These are phyloP conservation scores for Kodamaea hsintzibuensis DNA, from an alignment of 805 yeast species.

Conservation along the genomic window DNA sequence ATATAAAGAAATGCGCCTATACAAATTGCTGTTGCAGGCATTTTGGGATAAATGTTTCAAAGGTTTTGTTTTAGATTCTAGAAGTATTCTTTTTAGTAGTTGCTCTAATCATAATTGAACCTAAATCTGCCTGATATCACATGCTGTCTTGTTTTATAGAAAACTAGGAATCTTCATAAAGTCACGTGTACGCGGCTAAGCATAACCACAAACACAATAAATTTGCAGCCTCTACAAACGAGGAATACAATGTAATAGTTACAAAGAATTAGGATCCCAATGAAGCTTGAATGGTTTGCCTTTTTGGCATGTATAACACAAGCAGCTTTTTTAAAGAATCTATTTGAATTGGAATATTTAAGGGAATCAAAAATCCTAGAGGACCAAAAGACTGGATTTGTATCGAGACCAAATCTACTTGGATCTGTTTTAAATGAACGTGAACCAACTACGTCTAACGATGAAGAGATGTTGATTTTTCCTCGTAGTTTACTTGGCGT, in stretches of 20 bases:
- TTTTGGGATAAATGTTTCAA: too few species aligned
- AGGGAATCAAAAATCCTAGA: not conserved
- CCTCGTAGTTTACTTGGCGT: constrained; percentile 25
- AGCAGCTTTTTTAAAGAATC: not conserved
- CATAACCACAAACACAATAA: not conserved
- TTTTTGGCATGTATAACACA: not conserved
- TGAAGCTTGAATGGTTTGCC: not conserved
- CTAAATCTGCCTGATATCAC: too few species aligned
- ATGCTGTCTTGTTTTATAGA: too few species aligned
- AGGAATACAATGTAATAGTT: not conserved
- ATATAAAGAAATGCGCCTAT: not conserved
- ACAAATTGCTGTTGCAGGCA: not conserved
- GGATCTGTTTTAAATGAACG: not conserved
- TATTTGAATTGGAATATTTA: not conserved
- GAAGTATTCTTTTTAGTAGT: too few species aligned
- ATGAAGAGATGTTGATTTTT: constrained; percentile 24
- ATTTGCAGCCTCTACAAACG: not conserved
- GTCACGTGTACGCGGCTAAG: not conserved
- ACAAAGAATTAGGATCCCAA: not conserved
- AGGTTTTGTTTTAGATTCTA: too few species aligned
- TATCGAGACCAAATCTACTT: not conserved
- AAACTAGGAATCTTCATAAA: too few species aligned
- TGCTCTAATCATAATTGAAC: too few species aligned
- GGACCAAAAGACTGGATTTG: not conserved
- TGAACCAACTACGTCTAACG: not conserved